These are phyloP conservation scores for Termitomyces sp. DNA, from an alignment of 768 basidiomycete genomes.

Conservation along the genomic window DNA sequence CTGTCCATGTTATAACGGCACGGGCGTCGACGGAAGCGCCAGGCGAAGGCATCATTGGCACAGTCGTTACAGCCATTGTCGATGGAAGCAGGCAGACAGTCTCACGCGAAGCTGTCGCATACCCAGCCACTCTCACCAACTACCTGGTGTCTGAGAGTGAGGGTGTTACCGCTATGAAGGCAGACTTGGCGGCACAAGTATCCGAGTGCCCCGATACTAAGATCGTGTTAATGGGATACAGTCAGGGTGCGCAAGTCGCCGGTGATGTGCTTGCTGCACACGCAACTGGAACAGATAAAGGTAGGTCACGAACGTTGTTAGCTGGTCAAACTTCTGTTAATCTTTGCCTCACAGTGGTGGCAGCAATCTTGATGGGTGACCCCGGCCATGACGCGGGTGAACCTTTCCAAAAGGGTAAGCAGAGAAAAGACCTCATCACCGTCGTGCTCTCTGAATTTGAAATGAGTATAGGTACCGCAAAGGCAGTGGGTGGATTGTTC, in stretches of 20 bases:
- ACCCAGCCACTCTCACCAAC: slow-evolving; percentile 9
- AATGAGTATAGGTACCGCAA: slow-evolving; percentile 5
- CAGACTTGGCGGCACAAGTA: slow-evolving; percentile 3
- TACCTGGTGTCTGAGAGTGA: slow-evolving; percentile 6
- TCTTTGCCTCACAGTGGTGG: slow-evolving; percentile 1
- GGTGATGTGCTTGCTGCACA: slow-evolving; percentile 9
- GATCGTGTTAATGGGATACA: slow-evolving; percentile 12
- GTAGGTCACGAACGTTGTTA: neutral
- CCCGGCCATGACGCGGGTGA: slow-evolving; percentile 9
- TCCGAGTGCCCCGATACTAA: slow-evolving; percentile 10
- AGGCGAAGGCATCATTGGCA: slow-evolving; percentile 14
- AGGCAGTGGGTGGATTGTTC: slow-evolving; percentile 6
- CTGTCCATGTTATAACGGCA: slow-evolving; percentile 15
- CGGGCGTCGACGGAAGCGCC: slow-evolving; percentile 15
- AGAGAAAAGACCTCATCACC: neutral
- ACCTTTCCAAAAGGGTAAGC: slow-evolving; percentile 9
- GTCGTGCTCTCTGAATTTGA: neutral
- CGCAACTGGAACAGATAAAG: slow-evolving; percentile 7
- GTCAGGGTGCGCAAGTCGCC: slow-evolving; percentile 11
- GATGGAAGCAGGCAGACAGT: slow-evolving; percentile 7
- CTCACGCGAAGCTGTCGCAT: slow-evolving; percentile 7
- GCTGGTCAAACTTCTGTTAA: neutral
- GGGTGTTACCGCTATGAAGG: slow-evolving; percentile 10
- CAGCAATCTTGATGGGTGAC: slow-evolving; percentile 11
- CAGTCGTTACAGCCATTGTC: slow-evolving; percentile 10